Percentiles rank a stretch among this genome's conserved stretches.
These are phyloP conservation scores for Nemania abortiva DNA, from an alignment of 2,329 filamentous ascomycete genomes.

Conservation along the genomic window DNA sequence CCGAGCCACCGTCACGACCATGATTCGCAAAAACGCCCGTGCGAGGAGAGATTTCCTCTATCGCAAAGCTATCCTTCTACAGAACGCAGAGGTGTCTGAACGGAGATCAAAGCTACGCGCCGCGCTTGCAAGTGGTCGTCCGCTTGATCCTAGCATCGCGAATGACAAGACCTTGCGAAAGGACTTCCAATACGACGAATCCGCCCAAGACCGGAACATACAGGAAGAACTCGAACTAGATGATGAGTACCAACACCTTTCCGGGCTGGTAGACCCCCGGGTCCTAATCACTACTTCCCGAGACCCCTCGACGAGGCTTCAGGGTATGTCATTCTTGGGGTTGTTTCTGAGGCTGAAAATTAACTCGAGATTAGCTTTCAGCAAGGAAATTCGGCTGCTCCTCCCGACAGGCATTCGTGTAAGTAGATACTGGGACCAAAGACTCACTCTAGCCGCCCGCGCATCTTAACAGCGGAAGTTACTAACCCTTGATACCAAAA, in stretches of 20 bases:
- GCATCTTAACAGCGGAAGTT: background rate
- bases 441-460: background rate
- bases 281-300: slow-evolving; percentile 92
- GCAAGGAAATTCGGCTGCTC: slow-evolving; percentile 87
- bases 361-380: slow-evolving; percentile 64
- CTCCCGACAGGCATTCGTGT: slow-evolving; percentile 83
- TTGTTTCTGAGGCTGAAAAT: background rate
- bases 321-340: slow-evolving; percentile 22
- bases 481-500: slow-evolving; percentile 3
- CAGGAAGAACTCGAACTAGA: slow-evolving; percentile 81
- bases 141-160: slow-evolving; percentile 82
- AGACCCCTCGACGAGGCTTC: slow-evolving; percentile 83
- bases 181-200: slow-evolving; percentile 95
- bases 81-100: slow-evolving; percentile 92
- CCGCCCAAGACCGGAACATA: slow-evolving; percentile 72
- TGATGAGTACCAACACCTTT: slow-evolving; percentile 90
- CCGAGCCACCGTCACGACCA: slow-evolving; percentile 48
- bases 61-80: slow-evolving; percentile 84
- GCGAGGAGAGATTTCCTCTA: slow-evolving; percentile 89
- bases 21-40: slow-evolving; percentile 75
- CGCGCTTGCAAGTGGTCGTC: slow-evolving; percentile 89
- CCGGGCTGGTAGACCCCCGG: slow-evolving; percentile 90
- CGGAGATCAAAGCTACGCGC: slow-evolving; percentile 89
- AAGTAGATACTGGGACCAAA: background rate
- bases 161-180: slow-evolving; percentile 86